Conservation (phyloP, 2,329 filamentous ascomycete species). For the Diaporthe citriasiana region DNA sequence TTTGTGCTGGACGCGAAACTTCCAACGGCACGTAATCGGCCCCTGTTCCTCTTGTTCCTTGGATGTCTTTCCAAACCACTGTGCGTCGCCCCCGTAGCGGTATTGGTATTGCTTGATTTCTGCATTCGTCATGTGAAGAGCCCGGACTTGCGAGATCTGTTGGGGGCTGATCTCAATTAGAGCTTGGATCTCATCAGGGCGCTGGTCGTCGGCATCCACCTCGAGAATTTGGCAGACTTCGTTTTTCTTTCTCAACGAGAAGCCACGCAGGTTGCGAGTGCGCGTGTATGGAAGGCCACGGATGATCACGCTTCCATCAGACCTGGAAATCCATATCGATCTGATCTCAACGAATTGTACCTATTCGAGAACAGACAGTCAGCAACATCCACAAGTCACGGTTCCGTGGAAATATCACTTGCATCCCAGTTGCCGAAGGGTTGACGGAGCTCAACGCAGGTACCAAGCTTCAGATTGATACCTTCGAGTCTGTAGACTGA, state of each 20-base stretch:
- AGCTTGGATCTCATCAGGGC: slow-evolving; percentile 52
- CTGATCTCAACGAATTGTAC: slow-evolving; percentile 59
- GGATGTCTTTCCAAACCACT: background rate
- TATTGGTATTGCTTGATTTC: slow-evolving; percentile 55
- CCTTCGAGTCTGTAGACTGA: background rate
- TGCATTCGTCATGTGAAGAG: slow-evolving; percentile 69
- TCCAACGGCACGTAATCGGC: slow-evolving; percentile 67
- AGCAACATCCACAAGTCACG: slow-evolving; percentile 44
- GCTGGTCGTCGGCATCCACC: slow-evolving; percentile 53
- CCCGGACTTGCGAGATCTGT: slow-evolving; percentile 56
- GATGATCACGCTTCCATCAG: slow-evolving; percentile 51
- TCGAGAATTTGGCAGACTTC: slow-evolving; percentile 62
- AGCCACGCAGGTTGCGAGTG: slow-evolving; percentile 51
- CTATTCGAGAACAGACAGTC: slow-evolving; percentile 33
- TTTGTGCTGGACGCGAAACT: slow-evolving; percentile 53
- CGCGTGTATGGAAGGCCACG: slow-evolving; percentile 57
- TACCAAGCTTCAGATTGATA: background rate
- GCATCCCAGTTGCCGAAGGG: slow-evolving; percentile 1
- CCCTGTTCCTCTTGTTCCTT: slow-evolving; percentile 48
- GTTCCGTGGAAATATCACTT: slow-evolving; percentile 9
- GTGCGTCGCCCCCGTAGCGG: slow-evolving; percentile 44
- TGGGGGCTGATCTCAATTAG: slow-evolving; percentile 58
- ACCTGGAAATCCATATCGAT: slow-evolving; percentile 50
- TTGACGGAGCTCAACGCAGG: slow-evolving; percentile 30
- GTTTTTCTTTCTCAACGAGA: slow-evolving; percentile 56